Evolutionary conservation across 1,284 basidiomycete genomes (phyloP), one percentile per base, ranked within the genome.

Genomic region (Apiotrichum mycotoxinovorans): DNA sequence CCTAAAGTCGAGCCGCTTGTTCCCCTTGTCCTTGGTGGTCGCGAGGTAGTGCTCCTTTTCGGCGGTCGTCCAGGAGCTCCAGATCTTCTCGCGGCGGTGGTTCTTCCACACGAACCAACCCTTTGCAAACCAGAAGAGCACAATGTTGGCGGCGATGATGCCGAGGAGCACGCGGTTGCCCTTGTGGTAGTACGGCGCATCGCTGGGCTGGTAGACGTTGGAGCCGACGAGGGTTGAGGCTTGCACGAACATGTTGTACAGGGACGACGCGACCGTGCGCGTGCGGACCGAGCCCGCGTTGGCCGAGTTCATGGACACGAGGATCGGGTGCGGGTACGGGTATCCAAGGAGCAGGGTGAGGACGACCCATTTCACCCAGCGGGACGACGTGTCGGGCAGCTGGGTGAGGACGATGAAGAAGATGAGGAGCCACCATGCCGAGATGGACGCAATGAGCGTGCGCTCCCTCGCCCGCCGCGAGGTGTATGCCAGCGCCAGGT

Each of bases 161-260:
- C 62, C 65, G 30, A 70, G 49, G 20, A 74, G 60, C 22, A 65
- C 60, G 18, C 47, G 54, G 59, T 71, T 73, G 25, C 66, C 72
- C 51, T 67, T 66, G 55, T 65, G 66, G 51, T 72, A 72, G 51
- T 65, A 61, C 0, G 66, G 69, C 4, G 54, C 46, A 46, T 69
- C 66, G 51, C 33, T 46, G 5, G 66, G 53, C 48, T 69, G 68
- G 53, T 73, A 73, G 23, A 73, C 55, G 56, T 73, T 73, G 27
- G 64, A 61, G 12, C 64, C 66, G n/a, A 71, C 56, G n/a, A 73
- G 58, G 4, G 65, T 63, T 10, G 58, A 58, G 15, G 63, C 61
- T 54, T 73, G 71, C 12, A 71, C 70, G 18, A 59, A 54, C 66
- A 71, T 71, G 65, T 73, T 73, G 64, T 73, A 71, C 2, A 71